Base-by-base conservation (phyloP, 2,329 filamentous ascomycete species). In the Ceratocystis albifundus region DNA sequence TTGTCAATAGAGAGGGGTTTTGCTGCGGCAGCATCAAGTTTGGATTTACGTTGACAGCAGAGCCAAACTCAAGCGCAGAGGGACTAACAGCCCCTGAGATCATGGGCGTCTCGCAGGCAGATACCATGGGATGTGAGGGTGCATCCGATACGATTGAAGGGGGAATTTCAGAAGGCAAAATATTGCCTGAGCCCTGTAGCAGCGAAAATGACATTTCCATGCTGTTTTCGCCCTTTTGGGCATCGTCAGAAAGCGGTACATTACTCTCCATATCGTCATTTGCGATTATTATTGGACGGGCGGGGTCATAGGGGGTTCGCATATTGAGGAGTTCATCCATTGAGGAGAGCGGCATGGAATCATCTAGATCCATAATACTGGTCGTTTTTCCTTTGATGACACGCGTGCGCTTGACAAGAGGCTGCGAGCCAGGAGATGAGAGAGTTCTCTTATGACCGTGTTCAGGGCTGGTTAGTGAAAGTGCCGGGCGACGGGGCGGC, bases 51-150 rank as follows among this genome's bases (percentile, higher is more conserved):
- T 36, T 57, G 57, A 61, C 66, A 28, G 53, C 20, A 61, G 64
- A 64, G 62, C 66, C 61, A 48, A 70, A 70, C 67, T 70, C 44
- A 68, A 74, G 74, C 75, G 76, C 78, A 63, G 72, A 72, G 30
- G 74, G 66, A 44, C 53, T 57, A 28, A 66, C 66, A 17, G 55
- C 64, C 10, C 66, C 64, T 12, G 67, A 64, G 30, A 68, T 65
- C 65, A 67, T 66, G 17, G 64, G 57, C 3, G 55, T 32, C 12
- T 66, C 36, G 4, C 22, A 45, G 22, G 46, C 22, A 44, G 53
- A 25, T n/a, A 59, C 61, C 41, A 67, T 22, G 25, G 65, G 72
- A 32, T 67, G 32, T 67, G 74, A 76, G 15, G 65, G 30, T 66
- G 76, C 68, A 41, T 75, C 74, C 2, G 75, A 75, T 3, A 67